Conservation (phyloP, 2,329 filamentous ascomycete species). For the Calonectria leucothoes region DNA sequence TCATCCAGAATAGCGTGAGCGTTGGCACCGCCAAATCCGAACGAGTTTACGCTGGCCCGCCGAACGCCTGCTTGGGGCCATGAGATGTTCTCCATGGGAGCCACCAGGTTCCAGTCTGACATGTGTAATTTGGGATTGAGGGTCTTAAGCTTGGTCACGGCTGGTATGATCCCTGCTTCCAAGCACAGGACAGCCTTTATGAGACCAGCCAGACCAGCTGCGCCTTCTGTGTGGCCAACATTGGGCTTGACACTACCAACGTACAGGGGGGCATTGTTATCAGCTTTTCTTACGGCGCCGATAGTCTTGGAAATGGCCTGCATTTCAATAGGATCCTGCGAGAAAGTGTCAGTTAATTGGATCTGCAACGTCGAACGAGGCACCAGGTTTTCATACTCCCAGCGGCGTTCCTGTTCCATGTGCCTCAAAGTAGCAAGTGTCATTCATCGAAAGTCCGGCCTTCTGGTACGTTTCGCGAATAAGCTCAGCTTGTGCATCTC, state of each 20-base stretch:
- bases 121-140: neutral
- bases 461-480: conserved; percentile 44
- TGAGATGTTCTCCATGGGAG: neutral
- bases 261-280: neutral
- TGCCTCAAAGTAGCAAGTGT: conserved; percentile 34
- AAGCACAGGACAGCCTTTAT: neutral
- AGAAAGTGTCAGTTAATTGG: neutral
- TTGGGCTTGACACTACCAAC: conserved; percentile 5
- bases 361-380: too few relatives aligned
- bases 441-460: conserved; percentile 25
- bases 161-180: neutral
- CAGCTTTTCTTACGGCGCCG: neutral
- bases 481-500: conserved; percentile 41
- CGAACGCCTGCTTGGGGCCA: conserved; percentile 17
- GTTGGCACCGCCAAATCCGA: conserved; percentile 60
- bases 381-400: neutral
- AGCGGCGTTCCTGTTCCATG: conserved; percentile 29
- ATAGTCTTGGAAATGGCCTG: conserved; percentile 9
- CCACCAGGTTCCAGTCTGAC: neutral
- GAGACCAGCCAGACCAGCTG: conserved; percentile 1
- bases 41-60: conserved; percentile 53
- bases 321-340: conserved; percentile 8
- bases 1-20: conserved; percentile 53
- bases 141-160: neutral
- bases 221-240: conserved; percentile 4